Evolutionary conservation across 352 stramenopile species (phyloP).

Genomic region (Phytophthora aleatoria): DNA sequence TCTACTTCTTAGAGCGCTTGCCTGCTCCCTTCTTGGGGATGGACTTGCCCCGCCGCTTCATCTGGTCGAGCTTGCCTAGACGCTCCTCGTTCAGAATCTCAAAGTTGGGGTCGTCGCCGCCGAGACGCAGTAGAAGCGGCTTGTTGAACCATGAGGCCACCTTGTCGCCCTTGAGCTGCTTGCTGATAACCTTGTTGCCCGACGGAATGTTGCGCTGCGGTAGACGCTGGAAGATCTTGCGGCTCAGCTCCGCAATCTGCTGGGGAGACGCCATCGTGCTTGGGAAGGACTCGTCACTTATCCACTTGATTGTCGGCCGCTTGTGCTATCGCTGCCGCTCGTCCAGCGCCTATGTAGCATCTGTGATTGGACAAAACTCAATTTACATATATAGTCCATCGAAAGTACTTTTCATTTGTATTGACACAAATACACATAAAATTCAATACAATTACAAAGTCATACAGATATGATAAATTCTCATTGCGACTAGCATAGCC

Average conservation of each 20-base stretch:
- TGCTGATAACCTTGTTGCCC: conserved; percentile 90
- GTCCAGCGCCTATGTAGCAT: conserved; percentile 5
- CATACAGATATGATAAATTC: conserved; percentile 8
- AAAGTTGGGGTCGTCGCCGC: conserved; percentile 86
- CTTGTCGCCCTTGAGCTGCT: conserved; percentile 88
- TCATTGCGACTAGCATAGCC: conserved; percentile 10
- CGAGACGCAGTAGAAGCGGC: conserved; percentile 71
- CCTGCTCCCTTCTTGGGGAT: conserved; percentile 88
- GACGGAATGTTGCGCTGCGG: conserved; percentile 80
- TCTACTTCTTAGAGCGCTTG: conserved; percentile 89
- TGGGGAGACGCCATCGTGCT: conserved; percentile 49
- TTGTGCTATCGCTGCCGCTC: conserved; percentile 31
- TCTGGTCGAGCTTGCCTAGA: conserved; percentile 79
- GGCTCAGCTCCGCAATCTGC: conserved; percentile 78
- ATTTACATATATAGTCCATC: conserved; percentile 3
- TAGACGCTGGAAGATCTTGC: conserved; percentile 90
- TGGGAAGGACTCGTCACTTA: conserved; percentile 9
- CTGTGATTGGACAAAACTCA: conserved; percentile 19
- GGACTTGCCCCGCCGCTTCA: conserved; percentile 88
- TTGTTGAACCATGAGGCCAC: conserved; percentile 89
- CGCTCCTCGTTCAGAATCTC: conserved; percentile 82
- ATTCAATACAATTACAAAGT: conserved; percentile 1
- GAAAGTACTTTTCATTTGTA: background rate
- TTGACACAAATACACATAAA: background rate
- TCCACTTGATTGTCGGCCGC: conserved; percentile 1